phyloP scores from a whole-genome alignment of 371 early-diverging fungal species.

The Haplosporangium sp. region DNA sequence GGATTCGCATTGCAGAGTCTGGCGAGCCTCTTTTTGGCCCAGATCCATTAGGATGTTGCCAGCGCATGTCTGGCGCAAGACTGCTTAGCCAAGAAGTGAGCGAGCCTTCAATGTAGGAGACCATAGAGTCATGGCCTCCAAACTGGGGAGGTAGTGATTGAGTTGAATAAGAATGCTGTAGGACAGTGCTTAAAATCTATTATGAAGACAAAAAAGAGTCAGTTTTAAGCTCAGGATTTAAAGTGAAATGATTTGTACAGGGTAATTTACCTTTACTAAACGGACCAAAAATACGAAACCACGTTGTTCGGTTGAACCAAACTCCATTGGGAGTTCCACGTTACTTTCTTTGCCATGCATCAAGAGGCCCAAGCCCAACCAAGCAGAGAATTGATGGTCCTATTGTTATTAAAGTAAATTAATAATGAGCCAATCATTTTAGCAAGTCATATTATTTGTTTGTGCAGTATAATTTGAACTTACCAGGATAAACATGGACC shows the following conservation, averaged over 20 bases:
- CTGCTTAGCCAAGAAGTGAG: slow-evolving; percentile 59
- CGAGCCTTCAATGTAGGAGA: slow-evolving; percentile 52
- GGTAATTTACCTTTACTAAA: slow-evolving; percentile 41
- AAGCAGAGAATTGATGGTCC: slow-evolving; percentile 57
- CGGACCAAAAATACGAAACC: slow-evolving; percentile 51
- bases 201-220: neutral
- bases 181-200: slow-evolving; percentile 47
- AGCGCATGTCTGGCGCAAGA: slow-evolving; percentile 50
- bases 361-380: slow-evolving; percentile 50
- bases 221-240: too few relatives aligned
- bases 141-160: slow-evolving; percentile 54
- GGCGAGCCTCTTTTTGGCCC: slow-evolving; percentile 26
- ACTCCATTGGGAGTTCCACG: slow-evolving; percentile 46
- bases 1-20: slow-evolving; percentile 30
- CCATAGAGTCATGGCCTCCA: slow-evolving; percentile 56
- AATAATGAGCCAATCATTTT: neutral
- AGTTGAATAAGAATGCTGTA: slow-evolving; percentile 55
- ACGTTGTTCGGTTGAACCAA: slow-evolving; percentile 28
- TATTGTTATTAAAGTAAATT: slow-evolving; percentile 2
- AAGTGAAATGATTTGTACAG: neutral
- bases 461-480: slow-evolving; percentile 1
- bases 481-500: slow-evolving; percentile 56
- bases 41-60: slow-evolving; percentile 32
- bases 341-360: slow-evolving; percentile 55
- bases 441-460: neutral